Conservation (phyloP, 768 basidiomycete species). For the Lactarius psammicola region DNA sequence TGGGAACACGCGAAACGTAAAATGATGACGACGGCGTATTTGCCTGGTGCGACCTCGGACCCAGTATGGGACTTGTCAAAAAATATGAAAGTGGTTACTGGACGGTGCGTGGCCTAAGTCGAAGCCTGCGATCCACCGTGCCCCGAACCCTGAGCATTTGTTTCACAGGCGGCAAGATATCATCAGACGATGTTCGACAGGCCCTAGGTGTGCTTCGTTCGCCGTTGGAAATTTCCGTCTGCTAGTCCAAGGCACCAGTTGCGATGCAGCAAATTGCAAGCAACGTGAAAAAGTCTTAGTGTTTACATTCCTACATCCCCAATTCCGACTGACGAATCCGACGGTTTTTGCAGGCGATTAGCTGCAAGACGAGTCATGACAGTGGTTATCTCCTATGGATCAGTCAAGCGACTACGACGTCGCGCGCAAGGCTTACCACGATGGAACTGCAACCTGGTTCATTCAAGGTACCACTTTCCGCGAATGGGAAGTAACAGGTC, state of each 20-base stretch:
- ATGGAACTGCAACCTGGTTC: constrained; percentile 5
- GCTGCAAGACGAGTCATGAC: not conserved
- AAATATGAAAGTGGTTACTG: not conserved
- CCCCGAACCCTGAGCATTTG: not conserved
- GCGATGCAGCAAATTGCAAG: not conserved
- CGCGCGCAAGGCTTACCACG: not conserved
- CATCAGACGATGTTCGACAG: not conserved
- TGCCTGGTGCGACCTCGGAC: not conserved
- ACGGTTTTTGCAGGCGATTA: not conserved
- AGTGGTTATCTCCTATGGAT: not conserved
- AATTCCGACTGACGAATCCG: not conserved
- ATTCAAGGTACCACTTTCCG: not conserved
- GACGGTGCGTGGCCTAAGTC: not conserved
- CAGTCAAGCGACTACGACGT: not conserved
- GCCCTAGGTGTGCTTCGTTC: not conserved
- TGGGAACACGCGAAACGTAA: too few relatives aligned
- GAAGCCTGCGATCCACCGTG: not conserved
- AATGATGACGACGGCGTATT: too few relatives aligned
- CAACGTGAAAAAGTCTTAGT: not conserved
- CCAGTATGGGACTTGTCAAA: not conserved
- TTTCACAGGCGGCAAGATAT: not conserved
- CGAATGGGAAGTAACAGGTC: not conserved
- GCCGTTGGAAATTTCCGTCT: not conserved
- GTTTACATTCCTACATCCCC: not conserved
- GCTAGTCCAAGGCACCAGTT: not conserved